Conservation (phyloP, 2,329 filamentous ascomycete genomes). For the Huntiella abstrusa region DNA sequence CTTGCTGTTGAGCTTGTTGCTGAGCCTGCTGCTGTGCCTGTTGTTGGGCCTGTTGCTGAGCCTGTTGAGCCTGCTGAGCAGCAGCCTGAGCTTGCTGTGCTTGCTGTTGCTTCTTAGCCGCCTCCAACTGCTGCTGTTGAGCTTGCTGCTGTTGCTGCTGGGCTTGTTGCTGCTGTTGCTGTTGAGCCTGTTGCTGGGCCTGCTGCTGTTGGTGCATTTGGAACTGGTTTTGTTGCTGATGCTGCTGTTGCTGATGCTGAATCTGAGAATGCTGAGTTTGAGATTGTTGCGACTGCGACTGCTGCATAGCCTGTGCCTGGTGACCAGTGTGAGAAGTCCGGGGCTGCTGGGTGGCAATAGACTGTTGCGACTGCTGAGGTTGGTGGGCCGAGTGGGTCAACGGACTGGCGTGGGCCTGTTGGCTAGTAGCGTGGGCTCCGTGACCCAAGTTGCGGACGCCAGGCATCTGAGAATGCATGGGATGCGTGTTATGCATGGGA, state of each 20-base stretch:
- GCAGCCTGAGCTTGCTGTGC: slow-evolving; percentile 3
- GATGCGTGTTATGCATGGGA: slow-evolving; percentile 6
- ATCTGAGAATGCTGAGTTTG: slow-evolving; percentile 11
- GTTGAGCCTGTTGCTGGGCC: slow-evolving; percentile 8
- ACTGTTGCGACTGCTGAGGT: slow-evolving; percentile 12
- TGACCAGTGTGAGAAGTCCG: slow-evolving; percentile 14
- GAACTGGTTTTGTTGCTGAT: background rate
- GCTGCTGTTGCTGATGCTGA: slow-evolving; percentile 7
- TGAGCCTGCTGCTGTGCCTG: slow-evolving; percentile 22
- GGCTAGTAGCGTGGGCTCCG: slow-evolving; percentile 7
- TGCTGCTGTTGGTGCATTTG: background rate
- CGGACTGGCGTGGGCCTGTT: slow-evolving; percentile 9
- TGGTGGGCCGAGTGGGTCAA: slow-evolving; percentile 8
- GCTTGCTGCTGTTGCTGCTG: slow-evolving; percentile 17
- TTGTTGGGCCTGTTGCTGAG: slow-evolving; percentile 9
- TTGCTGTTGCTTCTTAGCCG: slow-evolving; percentile 2
- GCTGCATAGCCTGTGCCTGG: slow-evolving; percentile 13
- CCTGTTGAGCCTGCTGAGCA: background rate
- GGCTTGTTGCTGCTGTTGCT: slow-evolving; percentile 19
- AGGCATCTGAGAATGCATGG: slow-evolving; percentile 8
- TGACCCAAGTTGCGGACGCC: slow-evolving; percentile 7
- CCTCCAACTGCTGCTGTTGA: slow-evolving; percentile 4
- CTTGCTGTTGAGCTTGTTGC: slow-evolving; percentile 13
- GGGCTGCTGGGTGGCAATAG: slow-evolving; percentile 7
- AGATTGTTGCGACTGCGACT: slow-evolving; percentile 15